A percentile compares a stretch with the other conserved stretches of the same genome.
These are phyloP conservation scores for Russula griseocarnosa DNA, from an alignment of 768 basidiomycete species.

Conservation along the genomic window DNA sequence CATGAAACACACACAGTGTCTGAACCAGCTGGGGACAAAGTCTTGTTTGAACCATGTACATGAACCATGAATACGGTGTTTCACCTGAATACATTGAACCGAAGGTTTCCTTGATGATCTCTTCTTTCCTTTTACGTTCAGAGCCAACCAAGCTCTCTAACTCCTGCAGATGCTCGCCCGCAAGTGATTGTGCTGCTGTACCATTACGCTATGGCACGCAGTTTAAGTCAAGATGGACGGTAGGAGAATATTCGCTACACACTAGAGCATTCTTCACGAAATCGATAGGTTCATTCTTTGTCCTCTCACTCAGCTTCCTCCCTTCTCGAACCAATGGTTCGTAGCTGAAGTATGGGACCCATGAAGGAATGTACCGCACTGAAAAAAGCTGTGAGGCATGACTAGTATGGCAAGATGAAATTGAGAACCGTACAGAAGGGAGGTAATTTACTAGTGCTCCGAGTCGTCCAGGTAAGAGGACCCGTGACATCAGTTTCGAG, in stretches of 20 bases:
- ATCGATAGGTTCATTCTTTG: not conserved
- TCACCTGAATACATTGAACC: constrained; percentile 15
- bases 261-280: constrained; percentile 11
- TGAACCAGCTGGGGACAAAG: constrained; percentile 8
- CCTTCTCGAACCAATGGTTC: not conserved
- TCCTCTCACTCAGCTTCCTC: not conserved
- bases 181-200: constrained; percentile 12
- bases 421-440: constrained; percentile 7
- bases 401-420: not conserved
- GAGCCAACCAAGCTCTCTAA: not conserved
- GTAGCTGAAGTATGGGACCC: constrained; percentile 16
- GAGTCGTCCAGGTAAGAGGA: constrained; percentile 11
- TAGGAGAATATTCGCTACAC: not conserved
- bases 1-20: constrained; percentile 5
- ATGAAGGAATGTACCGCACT: constrained; percentile 20
- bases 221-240: not conserved
- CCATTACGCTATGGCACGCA: not conserved
- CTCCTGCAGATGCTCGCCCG: constrained; percentile 9
- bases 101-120: not conserved
- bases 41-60: not conserved
- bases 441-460: constrained; percentile 8
- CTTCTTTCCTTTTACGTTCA: constrained; percentile 9
- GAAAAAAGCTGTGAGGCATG: not conserved
- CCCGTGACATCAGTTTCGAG: not conserved
- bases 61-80: not conserved